phyloP scores from a whole-genome alignment of 495 filamentous ascomycete genomes.

The Neurospora discreta region DNA sequence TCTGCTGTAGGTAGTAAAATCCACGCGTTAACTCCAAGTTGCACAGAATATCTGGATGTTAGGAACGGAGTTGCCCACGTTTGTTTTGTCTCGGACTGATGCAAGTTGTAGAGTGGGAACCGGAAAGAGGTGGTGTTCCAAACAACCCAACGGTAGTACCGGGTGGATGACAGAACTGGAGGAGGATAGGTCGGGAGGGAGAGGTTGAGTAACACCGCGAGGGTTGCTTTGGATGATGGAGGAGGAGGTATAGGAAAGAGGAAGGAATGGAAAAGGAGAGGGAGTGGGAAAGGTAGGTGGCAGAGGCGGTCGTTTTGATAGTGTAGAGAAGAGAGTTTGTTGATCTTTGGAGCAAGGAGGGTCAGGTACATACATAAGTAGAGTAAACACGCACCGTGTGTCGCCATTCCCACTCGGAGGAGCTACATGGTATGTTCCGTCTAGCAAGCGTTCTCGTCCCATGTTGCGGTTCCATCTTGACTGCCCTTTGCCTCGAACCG shows the following conservation, averaged over 20 bases:
- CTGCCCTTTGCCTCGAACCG: background rate
- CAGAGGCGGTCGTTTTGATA: background rate
- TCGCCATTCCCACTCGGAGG: background rate
- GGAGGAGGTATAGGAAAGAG: background rate
- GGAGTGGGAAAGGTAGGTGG: background rate
- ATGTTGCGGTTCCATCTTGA: background rate
- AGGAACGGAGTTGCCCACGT: background rate
- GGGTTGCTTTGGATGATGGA: background rate
- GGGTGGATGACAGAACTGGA: background rate
- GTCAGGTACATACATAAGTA: background rate
- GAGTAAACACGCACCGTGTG: background rate
- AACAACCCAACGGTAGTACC: background rate
- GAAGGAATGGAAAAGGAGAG: background rate
- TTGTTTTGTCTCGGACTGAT: background rate
- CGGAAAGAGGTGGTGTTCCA: background rate
- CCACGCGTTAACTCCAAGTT: background rate
- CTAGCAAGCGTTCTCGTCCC: background rate
- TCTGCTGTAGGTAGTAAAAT: background rate
- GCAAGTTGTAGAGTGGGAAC: background rate
- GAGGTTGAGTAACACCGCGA: background rate
- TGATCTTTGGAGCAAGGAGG: background rate
- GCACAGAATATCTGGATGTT: background rate
- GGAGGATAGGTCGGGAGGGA: background rate
- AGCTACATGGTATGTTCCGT: background rate
- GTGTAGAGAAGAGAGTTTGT: background rate